Base-by-base conservation (phyloP, 768 basidiomycete species). In the Mycena rosella region DNA sequence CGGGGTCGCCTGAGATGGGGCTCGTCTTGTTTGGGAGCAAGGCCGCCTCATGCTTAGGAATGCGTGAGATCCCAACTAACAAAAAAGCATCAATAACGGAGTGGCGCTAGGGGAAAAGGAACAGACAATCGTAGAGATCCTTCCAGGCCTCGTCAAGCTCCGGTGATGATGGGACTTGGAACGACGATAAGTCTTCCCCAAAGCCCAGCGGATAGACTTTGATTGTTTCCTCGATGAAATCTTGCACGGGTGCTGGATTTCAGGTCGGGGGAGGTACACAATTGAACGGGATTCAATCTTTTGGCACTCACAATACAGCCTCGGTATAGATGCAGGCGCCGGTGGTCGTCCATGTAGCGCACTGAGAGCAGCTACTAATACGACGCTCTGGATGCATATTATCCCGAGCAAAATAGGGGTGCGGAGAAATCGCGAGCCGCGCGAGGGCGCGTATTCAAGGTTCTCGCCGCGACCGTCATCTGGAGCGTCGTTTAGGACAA, bases 141-240 rank as follows among this genome's bases (percentile, higher is more conserved):
- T 54, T 42, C 62, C 62, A 63, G 3, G 52, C 52, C 1, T 47
- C 34, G 44, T 63, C 62, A 15, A 63, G 42, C 24, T n/a, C 30
- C 2, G 62, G 62, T 0, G 62, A 63, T 2, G 62, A 47, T 3
- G 52, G 54, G 20, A 55, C 32, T 29, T 63, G 62, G 54, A 55
- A 63, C 14, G 32, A 18, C n/a, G 62, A 48, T 4, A 36, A 2
- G 13, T 63, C 53, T 5, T 18, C 3, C 13, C 38, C 36, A 38
- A 63, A 63, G 2, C 53, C 54, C 2, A 55, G 7, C 5, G 40
- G 44, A 15, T 63, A 63, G 22, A 56, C 42, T 4, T 15, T 27
- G 30, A 63, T 15, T 4, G 7, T 27, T 2, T 63, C 29, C 34
- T 55, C 53, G n/a, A 63, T 32, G 13, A 36, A n/a, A 9, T 53